phyloP scores from a whole-genome alignment of 805 yeast genomes.

The Schizosaccharomyces lindneri region DNA sequence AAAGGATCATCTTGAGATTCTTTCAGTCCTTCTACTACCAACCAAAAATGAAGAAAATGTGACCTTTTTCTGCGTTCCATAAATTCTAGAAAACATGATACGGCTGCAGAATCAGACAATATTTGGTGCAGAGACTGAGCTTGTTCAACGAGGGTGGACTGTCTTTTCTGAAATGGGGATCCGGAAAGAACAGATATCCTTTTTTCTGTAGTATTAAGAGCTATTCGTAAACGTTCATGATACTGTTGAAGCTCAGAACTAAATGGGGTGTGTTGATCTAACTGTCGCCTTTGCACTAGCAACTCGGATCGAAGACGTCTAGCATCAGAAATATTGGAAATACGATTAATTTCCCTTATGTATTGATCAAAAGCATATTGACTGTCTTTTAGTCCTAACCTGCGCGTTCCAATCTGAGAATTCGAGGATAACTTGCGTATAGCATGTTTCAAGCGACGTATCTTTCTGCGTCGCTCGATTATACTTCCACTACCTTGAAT shows the following conservation, averaged over 20 bases:
- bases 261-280: not conserved
- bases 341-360: not conserved
- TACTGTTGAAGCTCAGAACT: not conserved
- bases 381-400: not conserved
- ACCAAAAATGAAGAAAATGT: not conserved
- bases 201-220: not conserved
- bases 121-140: not conserved
- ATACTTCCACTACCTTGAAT: not conserved
- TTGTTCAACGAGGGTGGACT: not conserved
- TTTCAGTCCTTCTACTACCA: conserved; percentile 2
- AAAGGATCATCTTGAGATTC: not conserved
- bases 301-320: not conserved
- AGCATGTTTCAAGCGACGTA: not conserved
- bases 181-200: not conserved
- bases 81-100: not conserved
- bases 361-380: not conserved
- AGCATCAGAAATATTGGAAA: not conserved
- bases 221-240: not conserved
- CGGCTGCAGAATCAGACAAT: not conserved
- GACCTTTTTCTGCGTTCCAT: not conserved
- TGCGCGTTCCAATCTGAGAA: not conserved
- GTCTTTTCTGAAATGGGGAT: not conserved
- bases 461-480: not conserved
- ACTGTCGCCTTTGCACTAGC: not conserved
- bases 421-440: not conserved